Evolutionary conservation across 139 green algal genomes (phyloP).

Genomic region (Pleodorina starrii): DNA sequence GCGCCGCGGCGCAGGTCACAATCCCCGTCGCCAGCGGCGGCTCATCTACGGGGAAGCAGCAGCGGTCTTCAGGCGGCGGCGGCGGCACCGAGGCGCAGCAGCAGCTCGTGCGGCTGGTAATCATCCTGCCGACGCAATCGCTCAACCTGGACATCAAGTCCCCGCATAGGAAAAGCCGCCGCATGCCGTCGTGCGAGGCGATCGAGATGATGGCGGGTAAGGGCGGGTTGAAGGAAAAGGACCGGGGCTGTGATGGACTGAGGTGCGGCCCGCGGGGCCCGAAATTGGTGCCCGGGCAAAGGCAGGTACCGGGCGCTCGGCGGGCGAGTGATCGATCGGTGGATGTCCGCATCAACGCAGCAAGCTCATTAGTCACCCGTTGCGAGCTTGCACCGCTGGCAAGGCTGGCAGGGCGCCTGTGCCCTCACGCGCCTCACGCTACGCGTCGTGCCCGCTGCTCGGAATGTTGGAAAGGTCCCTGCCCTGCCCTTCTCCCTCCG

Average conservation of each 20-base stretch:
- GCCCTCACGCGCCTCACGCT: no score
- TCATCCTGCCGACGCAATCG: slow-evolving; percentile 71
- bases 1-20: not conserved
- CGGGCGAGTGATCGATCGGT: no score
- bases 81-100: not conserved
- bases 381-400: no score
- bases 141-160: slow-evolving; percentile 71
- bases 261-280: no score
- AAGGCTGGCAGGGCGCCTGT: no score
- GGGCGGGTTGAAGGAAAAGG: not conserved
- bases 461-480: no score
- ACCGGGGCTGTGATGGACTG: not conserved
- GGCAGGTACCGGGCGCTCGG: no score
- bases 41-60: not conserved
- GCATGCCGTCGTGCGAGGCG: slow-evolving; percentile 87
- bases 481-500: not conserved
- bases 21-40: not conserved
- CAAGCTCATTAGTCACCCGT: no score
- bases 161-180: slow-evolving; percentile 63
- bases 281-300: no score
- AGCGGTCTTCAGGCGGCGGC: not conserved
- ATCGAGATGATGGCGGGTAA: slow-evolving; percentile 60
- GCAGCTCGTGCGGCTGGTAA: slow-evolving; percentile 49
- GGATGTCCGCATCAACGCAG: no score
- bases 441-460: no score